phyloP scores from a whole-genome alignment of 164 flowering plant species.

The Paratinospora sagittata region DNA sequence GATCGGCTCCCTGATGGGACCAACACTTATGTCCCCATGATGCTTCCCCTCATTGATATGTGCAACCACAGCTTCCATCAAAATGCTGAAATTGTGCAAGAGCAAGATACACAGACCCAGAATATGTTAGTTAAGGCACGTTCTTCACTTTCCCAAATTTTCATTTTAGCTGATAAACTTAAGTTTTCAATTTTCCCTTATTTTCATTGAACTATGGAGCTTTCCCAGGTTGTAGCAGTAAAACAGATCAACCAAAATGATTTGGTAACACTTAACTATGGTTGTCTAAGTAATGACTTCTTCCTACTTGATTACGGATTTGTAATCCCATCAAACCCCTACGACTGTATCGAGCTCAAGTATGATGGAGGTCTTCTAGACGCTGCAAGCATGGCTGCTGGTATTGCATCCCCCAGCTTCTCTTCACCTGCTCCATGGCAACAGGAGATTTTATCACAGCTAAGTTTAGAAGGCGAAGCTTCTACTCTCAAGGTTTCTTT shows the following conservation, averaged over 20 bases:
- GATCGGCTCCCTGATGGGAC: slow-evolving; percentile 42
- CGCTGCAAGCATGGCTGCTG: slow-evolving; percentile 91
- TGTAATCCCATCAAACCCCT: slow-evolving; percentile 67
- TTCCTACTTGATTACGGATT: slow-evolving; percentile 93
- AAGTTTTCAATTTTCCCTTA: background rate
- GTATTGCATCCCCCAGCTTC: slow-evolving; percentile 60
- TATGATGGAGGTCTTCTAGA: slow-evolving; percentile 83
- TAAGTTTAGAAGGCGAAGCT: slow-evolving; percentile 59
- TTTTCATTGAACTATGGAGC: background rate
- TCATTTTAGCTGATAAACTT: background rate
- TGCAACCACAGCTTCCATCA: slow-evolving; percentile 95
- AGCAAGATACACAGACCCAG: slow-evolving; percentile 30
- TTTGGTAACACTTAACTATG: slow-evolving; percentile 66
- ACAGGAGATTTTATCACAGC: slow-evolving; percentile 45
- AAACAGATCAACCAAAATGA: slow-evolving; percentile 45
- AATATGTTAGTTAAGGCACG: slow-evolving; percentile 62
- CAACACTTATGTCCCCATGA: slow-evolving; percentile 49
- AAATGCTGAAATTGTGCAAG: slow-evolving; percentile 82
- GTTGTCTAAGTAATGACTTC: slow-evolving; percentile 74
- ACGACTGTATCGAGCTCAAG: slow-evolving; percentile 76
- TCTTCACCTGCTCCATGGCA: slow-evolving; percentile 88
- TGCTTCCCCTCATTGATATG: slow-evolving; percentile 45
- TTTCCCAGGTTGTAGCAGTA: slow-evolving; percentile 74
- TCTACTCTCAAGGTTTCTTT: slow-evolving; percentile 62
- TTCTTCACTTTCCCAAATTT: background rate